These are phyloP conservation scores for Leccinum disarticulatum DNA, from an alignment of 768 basidiomycete species.

Conservation along the genomic window DNA sequence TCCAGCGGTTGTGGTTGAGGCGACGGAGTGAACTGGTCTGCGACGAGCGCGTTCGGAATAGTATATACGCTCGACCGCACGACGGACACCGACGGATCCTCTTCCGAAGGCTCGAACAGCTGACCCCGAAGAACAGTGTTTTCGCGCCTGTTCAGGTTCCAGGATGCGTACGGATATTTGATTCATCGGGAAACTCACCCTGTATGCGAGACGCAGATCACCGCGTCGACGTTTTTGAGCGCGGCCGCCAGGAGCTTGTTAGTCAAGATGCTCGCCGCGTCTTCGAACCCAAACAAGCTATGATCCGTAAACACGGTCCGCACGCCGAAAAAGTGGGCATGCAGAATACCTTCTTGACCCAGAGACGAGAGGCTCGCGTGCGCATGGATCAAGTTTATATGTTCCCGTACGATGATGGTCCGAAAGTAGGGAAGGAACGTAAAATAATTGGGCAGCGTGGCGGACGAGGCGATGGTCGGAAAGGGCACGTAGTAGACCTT, in stretches of 20 bases:
- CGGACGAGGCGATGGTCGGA: conserved; percentile 83
- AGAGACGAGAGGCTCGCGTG: conserved; percentile 90
- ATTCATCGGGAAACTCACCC: conserved; percentile 52
- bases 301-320: conserved; percentile 97
- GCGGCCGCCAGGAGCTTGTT: conserved; percentile 92
- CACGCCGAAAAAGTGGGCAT: conserved; percentile 82
- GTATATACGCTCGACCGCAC: conserved; percentile 75
- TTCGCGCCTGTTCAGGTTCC: conserved; percentile 68
- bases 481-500: conserved; percentile 97
- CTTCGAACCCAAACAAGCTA: conserved; percentile 93
- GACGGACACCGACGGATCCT: conserved; percentile 42
- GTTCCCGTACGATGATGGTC: conserved; percentile 83
- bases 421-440: conserved; percentile 90
- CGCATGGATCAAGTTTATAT: conserved; percentile 83
- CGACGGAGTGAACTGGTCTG: conserved; percentile 80
- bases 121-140: conserved; percentile 91
- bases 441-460: conserved; percentile 93
- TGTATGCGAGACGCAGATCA: conserved; percentile 95
- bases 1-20: conserved; percentile 44
- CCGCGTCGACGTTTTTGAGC: conserved; percentile 88
- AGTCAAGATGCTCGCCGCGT: conserved; percentile 94
- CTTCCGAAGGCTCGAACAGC: conserved; percentile 55
- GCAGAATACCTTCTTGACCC: conserved; percentile 90
- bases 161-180: background rate
- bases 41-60: conserved; percentile 89